Conservation (phyloP, 805 yeast species). For the Starmerella roubikii region DNA sequence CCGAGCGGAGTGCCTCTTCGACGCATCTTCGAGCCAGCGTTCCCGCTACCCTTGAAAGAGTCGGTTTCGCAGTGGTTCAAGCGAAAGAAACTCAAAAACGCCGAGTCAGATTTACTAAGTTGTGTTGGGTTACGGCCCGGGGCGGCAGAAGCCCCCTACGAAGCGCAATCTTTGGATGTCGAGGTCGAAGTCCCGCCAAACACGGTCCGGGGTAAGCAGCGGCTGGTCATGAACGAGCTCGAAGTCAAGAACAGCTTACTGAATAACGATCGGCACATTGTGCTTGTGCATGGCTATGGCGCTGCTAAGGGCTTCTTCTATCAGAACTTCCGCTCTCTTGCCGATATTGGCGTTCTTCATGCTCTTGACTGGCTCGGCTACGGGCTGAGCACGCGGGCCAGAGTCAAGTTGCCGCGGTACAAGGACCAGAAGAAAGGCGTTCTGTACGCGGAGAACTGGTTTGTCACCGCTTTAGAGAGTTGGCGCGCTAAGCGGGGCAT, state of each 20-base stretch:
- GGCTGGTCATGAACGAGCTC: slow-evolving; percentile 53
- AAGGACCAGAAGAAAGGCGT: slow-evolving; percentile 29
- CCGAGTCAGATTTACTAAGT: slow-evolving; percentile 42
- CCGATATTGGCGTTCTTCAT: slow-evolving; percentile 53
- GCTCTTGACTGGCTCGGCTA: slow-evolving; percentile 82
- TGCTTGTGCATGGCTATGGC: slow-evolving; percentile 84
- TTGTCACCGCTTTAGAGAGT: slow-evolving; percentile 45
- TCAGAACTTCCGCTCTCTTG: slow-evolving; percentile 47
- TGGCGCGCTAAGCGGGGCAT: slow-evolving; percentile 47
- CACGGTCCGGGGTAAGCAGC: neutral
- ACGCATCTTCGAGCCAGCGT: slow-evolving; percentile 21
- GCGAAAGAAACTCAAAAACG: slow-evolving; percentile 25
- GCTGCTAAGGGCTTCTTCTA: slow-evolving; percentile 77
- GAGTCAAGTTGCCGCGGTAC: slow-evolving; percentile 37
- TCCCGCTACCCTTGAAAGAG: slow-evolving; percentile 28
- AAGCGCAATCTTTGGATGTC: slow-evolving; percentile 30
- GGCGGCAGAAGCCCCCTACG: slow-evolving; percentile 12
- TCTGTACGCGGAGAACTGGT: slow-evolving; percentile 44
- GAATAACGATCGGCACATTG: slow-evolving; percentile 36
- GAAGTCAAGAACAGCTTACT: slow-evolving; percentile 28
- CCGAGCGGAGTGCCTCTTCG: slow-evolving; percentile 27
- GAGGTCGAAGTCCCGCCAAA: slow-evolving; percentile 6
- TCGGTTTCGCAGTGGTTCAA: slow-evolving; percentile 35
- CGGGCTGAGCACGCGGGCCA: slow-evolving; percentile 63
- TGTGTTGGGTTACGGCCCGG: slow-evolving; percentile 36